Percentiles rank a stretch among this genome's conserved stretches.
These are phyloP conservation scores for Pleodorina starrii DNA, from an alignment of 139 green algal species.

Conservation along the genomic window DNA sequence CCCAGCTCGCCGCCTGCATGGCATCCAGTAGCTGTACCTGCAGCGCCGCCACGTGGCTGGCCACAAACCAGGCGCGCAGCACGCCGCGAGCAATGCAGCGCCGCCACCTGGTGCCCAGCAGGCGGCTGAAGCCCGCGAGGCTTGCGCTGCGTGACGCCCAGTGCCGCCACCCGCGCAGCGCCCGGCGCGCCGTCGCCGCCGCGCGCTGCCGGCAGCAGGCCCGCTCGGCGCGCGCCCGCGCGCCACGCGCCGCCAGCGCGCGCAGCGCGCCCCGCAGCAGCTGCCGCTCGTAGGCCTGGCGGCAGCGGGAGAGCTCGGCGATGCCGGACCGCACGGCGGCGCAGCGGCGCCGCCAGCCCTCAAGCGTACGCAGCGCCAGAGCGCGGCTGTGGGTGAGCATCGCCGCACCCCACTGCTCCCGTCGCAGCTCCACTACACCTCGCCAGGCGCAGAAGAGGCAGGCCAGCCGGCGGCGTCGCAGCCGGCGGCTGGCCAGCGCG, in stretches of 20 bases:
- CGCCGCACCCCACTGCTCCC: background rate
- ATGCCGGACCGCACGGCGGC: background rate
- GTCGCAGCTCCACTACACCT: background rate
- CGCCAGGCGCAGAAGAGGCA: background rate
- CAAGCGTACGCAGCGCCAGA: background rate
- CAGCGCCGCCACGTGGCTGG: background rate
- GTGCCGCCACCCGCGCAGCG: background rate
- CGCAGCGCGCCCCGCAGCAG: background rate
- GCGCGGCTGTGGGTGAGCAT: too few relatives aligned
- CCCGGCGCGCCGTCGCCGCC: background rate
- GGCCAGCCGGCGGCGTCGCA: background rate
- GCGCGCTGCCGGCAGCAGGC: too few relatives aligned
- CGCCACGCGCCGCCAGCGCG: background rate
- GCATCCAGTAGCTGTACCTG: constrained; percentile 12
- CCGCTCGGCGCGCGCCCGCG: background rate
- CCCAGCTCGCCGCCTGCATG: background rate
- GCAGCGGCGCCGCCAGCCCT: constrained; percentile 16
- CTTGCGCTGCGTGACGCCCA: background rate
- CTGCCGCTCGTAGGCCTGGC: background rate
- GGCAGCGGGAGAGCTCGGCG: background rate
- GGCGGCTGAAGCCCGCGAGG: background rate
- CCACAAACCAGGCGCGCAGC: constrained; percentile 29
- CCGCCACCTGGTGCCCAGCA: background rate
- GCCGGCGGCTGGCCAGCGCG: background rate
- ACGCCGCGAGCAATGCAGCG: background rate